phyloP scores from a whole-genome alignment of 345 rosid species.

The Leavenworthia alabamica region DNA sequence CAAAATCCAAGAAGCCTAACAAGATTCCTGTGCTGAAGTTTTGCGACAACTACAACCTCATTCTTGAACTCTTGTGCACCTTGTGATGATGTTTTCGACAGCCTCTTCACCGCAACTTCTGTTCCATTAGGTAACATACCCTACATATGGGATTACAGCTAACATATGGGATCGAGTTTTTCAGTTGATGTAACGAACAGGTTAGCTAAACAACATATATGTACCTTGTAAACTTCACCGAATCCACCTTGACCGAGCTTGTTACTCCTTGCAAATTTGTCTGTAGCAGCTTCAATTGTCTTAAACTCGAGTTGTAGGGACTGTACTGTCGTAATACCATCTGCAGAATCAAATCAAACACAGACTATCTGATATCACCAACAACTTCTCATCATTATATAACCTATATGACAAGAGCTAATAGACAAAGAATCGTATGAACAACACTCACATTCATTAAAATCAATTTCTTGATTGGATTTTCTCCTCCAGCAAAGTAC shows the following conservation, averaged over 20 bases:
- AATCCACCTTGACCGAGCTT: conserved; percentile 59
- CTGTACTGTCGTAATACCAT: conserved; percentile 17
- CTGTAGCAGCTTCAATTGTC: conserved; percentile 37
- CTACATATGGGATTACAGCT: no score
- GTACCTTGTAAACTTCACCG: conserved; percentile 53
- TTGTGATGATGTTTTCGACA: neutral
- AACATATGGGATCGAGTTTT: no score
- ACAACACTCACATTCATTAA: neutral
- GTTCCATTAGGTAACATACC: neutral
- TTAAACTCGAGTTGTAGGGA: conserved; percentile 38
- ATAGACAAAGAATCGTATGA: neutral
- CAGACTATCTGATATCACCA: neutral
- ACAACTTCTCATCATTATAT: neutral
- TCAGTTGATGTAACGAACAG: neutral
- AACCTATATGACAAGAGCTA: no score
- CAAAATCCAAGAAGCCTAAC: neutral
- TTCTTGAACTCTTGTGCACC: neutral
- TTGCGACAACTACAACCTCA: neutral
- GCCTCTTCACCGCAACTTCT: neutral
- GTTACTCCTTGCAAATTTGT: conserved; percentile 35
- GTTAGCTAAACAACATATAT: neutral
- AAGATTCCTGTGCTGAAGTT: neutral
- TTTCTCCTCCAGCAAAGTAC: neutral
- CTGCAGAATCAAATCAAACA: conserved; percentile 11
- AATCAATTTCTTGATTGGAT: neutral